phyloP scores from a whole-genome alignment of 768 basidiomycete genomes.

The Phallus indusiatus region DNA sequence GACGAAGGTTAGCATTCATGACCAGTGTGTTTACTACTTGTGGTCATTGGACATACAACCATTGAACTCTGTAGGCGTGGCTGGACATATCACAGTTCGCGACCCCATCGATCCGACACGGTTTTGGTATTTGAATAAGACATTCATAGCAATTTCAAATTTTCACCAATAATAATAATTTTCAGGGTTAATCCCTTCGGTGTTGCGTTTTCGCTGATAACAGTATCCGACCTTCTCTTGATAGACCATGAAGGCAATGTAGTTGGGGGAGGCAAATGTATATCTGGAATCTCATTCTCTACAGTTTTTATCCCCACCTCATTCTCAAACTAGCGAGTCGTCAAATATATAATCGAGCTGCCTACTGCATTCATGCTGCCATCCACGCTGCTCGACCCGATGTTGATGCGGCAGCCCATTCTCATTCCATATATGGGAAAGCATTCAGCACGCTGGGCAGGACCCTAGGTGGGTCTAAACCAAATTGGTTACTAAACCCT shows the following conservation, averaged over 20 bases:
- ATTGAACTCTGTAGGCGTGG: slow-evolving; percentile 1
- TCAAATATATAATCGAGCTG: slow-evolving; percentile 17
- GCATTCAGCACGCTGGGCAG: slow-evolving; percentile 18
- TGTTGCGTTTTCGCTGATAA: slow-evolving; percentile 4
- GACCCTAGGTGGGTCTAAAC: background rate
- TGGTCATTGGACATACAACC: background rate
- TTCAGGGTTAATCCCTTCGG: slow-evolving; percentile 9
- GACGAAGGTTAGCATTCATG: slow-evolving; percentile 5
- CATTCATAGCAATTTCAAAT: background rate
- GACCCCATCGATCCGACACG: slow-evolving; percentile 1
- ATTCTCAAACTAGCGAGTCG: background rate
- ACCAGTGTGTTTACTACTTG: background rate
- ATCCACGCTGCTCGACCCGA: slow-evolving; percentile 20
- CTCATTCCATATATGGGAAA: slow-evolving; percentile 18
- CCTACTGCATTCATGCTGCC: slow-evolving; percentile 20
- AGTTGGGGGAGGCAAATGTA: slow-evolving; percentile 5
- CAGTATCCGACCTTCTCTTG: slow-evolving; percentile 6
- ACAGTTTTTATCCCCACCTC: background rate
- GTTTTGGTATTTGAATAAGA: background rate
- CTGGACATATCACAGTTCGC: slow-evolving; percentile 9
- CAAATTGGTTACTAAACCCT: no score
- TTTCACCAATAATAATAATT: background rate
- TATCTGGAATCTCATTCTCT: no score
- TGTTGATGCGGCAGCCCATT: slow-evolving; percentile 17
- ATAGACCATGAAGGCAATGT: slow-evolving; percentile 4